Evolutionary conservation across 2,329 filamentous ascomycete genomes (phyloP).

Genomic region (Ambrosiella cleistominuta): DNA sequence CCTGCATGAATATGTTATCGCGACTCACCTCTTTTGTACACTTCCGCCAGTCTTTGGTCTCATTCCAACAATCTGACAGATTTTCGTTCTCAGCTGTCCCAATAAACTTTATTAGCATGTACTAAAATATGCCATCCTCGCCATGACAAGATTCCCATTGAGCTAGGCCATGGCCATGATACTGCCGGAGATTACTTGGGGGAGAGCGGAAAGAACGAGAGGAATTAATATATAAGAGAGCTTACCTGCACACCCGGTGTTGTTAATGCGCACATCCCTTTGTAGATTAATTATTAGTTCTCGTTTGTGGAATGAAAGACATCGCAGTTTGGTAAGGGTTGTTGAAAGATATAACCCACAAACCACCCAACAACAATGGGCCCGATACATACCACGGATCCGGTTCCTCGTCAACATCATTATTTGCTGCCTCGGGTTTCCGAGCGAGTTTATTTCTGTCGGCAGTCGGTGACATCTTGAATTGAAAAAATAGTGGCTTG

Average conservation of each 20-base stretch:
- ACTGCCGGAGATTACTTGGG: neutral
- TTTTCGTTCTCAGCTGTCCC: conserved; percentile 63
- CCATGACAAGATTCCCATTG: neutral
- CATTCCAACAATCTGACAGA: conserved; percentile 89
- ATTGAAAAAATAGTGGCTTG: neutral
- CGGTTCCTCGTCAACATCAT: conserved; percentile 63
- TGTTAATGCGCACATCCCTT: conserved; percentile 96
- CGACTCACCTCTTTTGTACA: conserved; percentile 70
- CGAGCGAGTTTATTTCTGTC: conserved; percentile 15
- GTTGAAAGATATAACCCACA: no score
- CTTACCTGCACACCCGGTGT: conserved; percentile 79
- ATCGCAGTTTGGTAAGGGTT: conserved; percentile 1
- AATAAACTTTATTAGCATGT: neutral
- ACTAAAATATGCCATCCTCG: neutral
- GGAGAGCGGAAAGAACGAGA: neutral
- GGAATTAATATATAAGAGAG: neutral
- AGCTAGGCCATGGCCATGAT: no score
- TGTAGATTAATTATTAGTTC: neutral
- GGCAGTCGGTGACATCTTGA: neutral
- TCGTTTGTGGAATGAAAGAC: conserved; percentile 9
- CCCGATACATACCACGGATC: conserved; percentile 65
- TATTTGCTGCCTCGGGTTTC: conserved; percentile 16
- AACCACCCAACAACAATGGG: neutral
- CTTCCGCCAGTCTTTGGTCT: conserved; percentile 86
- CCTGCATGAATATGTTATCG: neutral